Conservation (phyloP, 2,329 filamentous ascomycete genomes). For the Venturia aucupariae region DNA sequence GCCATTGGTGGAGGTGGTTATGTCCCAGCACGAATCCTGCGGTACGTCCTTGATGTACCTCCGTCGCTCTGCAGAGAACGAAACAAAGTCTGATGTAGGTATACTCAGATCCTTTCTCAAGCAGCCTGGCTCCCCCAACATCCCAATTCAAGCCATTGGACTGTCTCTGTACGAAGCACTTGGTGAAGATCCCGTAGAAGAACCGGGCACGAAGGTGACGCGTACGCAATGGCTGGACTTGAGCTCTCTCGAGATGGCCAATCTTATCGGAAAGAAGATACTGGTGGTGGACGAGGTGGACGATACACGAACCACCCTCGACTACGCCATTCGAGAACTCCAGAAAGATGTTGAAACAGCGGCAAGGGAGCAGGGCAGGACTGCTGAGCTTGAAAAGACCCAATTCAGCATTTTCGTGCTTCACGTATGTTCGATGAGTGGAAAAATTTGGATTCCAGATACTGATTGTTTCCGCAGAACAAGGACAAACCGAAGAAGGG, state of each 20-base stretch:
- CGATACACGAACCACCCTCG: slow-evolving; percentile 86
- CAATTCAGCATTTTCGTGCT: slow-evolving; percentile 92
- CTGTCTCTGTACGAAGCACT: slow-evolving; percentile 93
- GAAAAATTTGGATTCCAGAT: slow-evolving; percentile 2
- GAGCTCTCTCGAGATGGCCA: slow-evolving; percentile 74
- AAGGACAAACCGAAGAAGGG: slow-evolving; percentile 98
- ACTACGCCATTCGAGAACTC: slow-evolving; percentile 87
- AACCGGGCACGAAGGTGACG: slow-evolving; percentile 85
- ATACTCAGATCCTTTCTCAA: slow-evolving; percentile 85
- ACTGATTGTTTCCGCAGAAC: slow-evolving; percentile 51
- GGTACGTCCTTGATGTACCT: slow-evolving; percentile 38
- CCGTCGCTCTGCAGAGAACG: background rate
- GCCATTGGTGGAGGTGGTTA: slow-evolving; percentile 97
- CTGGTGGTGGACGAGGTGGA: slow-evolving; percentile 94
- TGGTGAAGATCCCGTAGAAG: slow-evolving; percentile 57
- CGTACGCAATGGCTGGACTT: slow-evolving; percentile 98
- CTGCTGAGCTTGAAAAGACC: slow-evolving; percentile 56
- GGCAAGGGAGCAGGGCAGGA: slow-evolving; percentile 58
- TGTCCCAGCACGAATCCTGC: slow-evolving; percentile 90
- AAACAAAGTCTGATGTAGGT: background rate
- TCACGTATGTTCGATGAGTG: slow-evolving; percentile 50
- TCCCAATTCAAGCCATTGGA: slow-evolving; percentile 97
- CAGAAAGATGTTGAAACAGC: slow-evolving; percentile 88
- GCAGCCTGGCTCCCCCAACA: slow-evolving; percentile 76
- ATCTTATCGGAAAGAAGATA: slow-evolving; percentile 82